Evolutionary conservation across 805 yeast species (phyloP).

Genomic region (Lipomyces spencermartinsiae): DNA sequence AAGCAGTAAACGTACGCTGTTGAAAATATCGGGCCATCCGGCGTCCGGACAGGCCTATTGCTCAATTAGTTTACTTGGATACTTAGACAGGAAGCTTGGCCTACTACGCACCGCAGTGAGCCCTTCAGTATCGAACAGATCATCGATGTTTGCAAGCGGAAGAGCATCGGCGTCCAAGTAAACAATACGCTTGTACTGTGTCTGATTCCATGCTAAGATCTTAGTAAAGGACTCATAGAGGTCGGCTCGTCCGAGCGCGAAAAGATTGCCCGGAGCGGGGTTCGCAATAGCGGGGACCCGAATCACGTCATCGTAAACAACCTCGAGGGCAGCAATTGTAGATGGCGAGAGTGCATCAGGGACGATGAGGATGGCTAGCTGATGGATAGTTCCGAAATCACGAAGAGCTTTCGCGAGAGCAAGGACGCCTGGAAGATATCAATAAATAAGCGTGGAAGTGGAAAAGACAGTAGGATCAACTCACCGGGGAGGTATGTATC

Average conservation of each 20-base stretch:
- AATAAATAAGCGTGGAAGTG: not conserved
- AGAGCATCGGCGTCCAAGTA: slow-evolving; percentile 63
- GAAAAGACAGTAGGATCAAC: not conserved
- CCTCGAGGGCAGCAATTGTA: slow-evolving; percentile 27
- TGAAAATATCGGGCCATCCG: slow-evolving; percentile 94
- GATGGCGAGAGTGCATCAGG: slow-evolving; percentile 18
- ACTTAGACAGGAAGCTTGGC: not conserved
- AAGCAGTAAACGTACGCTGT: slow-evolving; percentile 54
- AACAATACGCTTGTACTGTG: slow-evolving; percentile 51
- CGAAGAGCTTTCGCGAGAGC: slow-evolving; percentile 53
- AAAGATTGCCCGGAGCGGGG: slow-evolving; percentile 41
- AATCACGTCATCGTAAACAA: slow-evolving; percentile 43
- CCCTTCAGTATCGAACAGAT: slow-evolving; percentile 42
- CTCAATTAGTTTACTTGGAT: not conserved
- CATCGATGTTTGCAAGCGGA: slow-evolving; percentile 49
- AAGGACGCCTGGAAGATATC: slow-evolving; percentile 55
- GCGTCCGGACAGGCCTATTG: slow-evolving; percentile 71
- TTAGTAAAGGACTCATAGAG: slow-evolving; percentile 56
- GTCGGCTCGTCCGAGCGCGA: slow-evolving; percentile 56
- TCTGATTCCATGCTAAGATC: slow-evolving; percentile 60
- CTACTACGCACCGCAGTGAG: slow-evolving; percentile 42
- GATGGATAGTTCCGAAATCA: slow-evolving; percentile 39
- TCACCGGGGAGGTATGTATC: slow-evolving; percentile 49
- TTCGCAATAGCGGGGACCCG: slow-evolving; percentile 42
- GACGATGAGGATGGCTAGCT: slow-evolving; percentile 42